A percentile compares a stretch with the other conserved stretches of the same genome.
These are phyloP conservation scores for Venturia pyrina DNA, from an alignment of 2,329 filamentous ascomycete genomes.

Conservation along the genomic window DNA sequence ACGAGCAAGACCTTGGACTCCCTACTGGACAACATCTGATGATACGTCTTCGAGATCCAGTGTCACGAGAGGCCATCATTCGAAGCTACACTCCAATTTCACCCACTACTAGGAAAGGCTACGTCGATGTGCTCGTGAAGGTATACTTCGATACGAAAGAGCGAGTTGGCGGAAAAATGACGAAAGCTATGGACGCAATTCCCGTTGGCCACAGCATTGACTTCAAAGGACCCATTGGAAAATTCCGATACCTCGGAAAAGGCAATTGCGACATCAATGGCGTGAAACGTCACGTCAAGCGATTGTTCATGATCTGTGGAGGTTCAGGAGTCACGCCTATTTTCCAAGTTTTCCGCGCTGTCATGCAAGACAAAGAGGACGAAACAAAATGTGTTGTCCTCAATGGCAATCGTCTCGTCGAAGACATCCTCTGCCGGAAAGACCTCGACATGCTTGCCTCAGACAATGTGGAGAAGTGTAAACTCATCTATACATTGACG, in stretches of 20 bases:
- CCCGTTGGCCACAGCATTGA: slow-evolving; percentile 65
- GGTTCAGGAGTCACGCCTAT: slow-evolving; percentile 91
- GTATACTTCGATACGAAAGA: slow-evolving; percentile 57
- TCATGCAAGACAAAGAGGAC: slow-evolving; percentile 56
- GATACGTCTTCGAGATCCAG: slow-evolving; percentile 67
- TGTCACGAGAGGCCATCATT: slow-evolving; percentile 62
- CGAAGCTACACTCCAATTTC: slow-evolving; percentile 82
- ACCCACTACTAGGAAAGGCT: slow-evolving; percentile 48
- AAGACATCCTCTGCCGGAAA: slow-evolving; percentile 70
- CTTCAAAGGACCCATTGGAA: slow-evolving; percentile 80
- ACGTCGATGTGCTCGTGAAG: slow-evolving; percentile 69
- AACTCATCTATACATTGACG: slow-evolving; percentile 60
- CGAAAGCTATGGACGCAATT: slow-evolving; percentile 62
- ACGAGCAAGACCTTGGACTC: slow-evolving; percentile 60
- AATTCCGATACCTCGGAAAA: slow-evolving; percentile 66
- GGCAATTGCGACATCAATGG: slow-evolving; percentile 55
- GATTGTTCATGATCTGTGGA: slow-evolving; percentile 78
- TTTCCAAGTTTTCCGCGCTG: slow-evolving; percentile 68
- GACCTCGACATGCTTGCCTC: slow-evolving; percentile 58
- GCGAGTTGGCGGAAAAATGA: slow-evolving; percentile 67
- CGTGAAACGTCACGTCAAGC: slow-evolving; percentile 45
- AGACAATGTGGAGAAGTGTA: slow-evolving; percentile 47
- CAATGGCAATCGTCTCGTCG: slow-evolving; percentile 65
- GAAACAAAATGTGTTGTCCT: slow-evolving; percentile 61
- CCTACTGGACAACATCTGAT: slow-evolving; percentile 82